Conservation (phyloP, 2,329 filamentous ascomycete genomes). For the Talaromyces islandicus region DNA sequence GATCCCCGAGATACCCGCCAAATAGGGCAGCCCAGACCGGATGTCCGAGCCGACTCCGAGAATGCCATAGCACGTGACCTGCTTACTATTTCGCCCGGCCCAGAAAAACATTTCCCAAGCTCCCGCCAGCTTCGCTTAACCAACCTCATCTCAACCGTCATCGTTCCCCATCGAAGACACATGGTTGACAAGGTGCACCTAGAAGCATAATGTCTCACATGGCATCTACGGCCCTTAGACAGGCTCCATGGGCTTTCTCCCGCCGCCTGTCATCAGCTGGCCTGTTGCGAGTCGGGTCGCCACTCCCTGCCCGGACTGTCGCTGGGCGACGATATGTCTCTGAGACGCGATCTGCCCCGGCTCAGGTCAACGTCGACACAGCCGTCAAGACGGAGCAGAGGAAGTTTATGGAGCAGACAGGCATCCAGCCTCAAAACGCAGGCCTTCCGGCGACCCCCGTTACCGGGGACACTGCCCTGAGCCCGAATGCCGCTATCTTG, state of each 20-base stretch:
- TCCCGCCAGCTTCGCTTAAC: neutral
- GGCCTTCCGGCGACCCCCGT: conserved; percentile 55
- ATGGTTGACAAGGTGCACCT: conserved; percentile 17
- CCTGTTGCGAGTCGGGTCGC: conserved; percentile 34
- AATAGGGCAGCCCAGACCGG: neutral
- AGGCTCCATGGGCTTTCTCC: conserved; percentile 59
- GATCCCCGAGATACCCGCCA: neutral
- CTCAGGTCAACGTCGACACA: conserved; percentile 74
- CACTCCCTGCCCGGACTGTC: conserved; percentile 31
- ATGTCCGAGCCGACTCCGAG: neutral
- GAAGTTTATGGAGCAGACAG: conserved; percentile 61
- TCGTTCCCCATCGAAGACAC: conserved; percentile 15
- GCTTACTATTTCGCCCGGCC: conserved; percentile 4
- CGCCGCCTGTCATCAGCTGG: conserved; percentile 41
- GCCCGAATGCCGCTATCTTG: conserved; percentile 74
- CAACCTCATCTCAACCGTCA: conserved; percentile 8
- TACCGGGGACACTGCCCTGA: conserved; percentile 64
- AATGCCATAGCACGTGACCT: neutral
- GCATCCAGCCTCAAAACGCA: conserved; percentile 49
- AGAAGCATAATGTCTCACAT: conserved; percentile 53
- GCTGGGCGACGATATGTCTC: conserved; percentile 69
- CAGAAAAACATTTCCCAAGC: conserved; percentile 8
- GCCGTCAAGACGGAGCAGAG: conserved; percentile 83
- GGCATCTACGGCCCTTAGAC: conserved; percentile 61
- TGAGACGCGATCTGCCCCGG: conserved; percentile 62